phyloP scores from a whole-genome alignment of 2,329 filamentous ascomycete genomes.

The Calonectria montana region DNA sequence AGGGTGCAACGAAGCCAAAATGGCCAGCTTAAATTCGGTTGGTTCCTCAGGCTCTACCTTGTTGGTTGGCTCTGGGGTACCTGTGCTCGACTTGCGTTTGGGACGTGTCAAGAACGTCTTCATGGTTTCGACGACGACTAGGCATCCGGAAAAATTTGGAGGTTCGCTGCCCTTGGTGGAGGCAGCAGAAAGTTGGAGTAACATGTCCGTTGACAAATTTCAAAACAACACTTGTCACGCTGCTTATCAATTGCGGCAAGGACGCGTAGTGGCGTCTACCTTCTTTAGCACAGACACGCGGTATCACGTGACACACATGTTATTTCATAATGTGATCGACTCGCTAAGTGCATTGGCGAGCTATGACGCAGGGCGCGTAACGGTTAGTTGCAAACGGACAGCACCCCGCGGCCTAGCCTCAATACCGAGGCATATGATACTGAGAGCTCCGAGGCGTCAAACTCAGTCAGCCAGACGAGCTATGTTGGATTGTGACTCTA shows the following conservation, averaged over 20 bases:
- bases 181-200: not conserved
- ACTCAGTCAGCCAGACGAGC: not conserved
- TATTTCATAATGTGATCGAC: not conserved
- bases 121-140: constrained; percentile 55
- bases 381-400: constrained; percentile 32
- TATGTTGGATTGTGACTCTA: constrained; percentile 18
- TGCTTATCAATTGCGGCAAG: constrained; percentile 16
- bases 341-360: constrained; percentile 30
- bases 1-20: constrained; percentile 83
- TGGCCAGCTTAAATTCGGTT: constrained; percentile 89
- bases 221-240: not conserved
- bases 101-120: constrained; percentile 66
- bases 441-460: constrained; percentile 12
- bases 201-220: not conserved
- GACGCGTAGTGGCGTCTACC: constrained; percentile 24
- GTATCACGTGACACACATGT: constrained; percentile 39
- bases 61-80: constrained; percentile 38
- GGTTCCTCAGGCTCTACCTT: constrained; percentile 71
- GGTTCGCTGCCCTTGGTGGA: not conserved
- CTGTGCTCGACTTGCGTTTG: constrained; percentile 59
- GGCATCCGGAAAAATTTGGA: not conserved
- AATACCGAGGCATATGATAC: constrained; percentile 52
- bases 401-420: constrained; percentile 38
- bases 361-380: constrained; percentile 26
- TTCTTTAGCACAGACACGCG: constrained; percentile 30